phyloP scores from a whole-genome alignment of 2,329 filamentous ascomycete species.

The Microdochium paspali region DNA sequence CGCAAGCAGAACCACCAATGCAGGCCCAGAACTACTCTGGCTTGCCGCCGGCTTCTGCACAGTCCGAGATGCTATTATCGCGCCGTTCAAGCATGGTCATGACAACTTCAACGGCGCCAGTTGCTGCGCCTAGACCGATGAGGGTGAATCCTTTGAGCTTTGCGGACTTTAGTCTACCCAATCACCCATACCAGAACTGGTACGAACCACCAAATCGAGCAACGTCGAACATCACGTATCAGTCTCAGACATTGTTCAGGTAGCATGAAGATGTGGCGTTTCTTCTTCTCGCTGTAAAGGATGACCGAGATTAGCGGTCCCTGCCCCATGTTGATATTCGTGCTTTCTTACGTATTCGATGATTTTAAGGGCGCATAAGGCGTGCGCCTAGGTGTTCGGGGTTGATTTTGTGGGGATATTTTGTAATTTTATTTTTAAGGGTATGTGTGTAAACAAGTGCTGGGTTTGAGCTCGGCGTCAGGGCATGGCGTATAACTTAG shows the following conservation, averaged over 20 bases:
- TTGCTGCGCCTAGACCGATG: conserved; percentile 18
- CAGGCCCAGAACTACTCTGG: not conserved
- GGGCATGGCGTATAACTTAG: too few species aligned
- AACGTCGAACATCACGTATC: not conserved
- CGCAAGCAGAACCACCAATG: not conserved
- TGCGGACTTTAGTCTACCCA: conserved; percentile 68
- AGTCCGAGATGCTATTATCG: not conserved
- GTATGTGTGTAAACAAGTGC: too few species aligned
- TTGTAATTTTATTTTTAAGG: too few species aligned
- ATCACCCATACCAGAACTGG: conserved; percentile 73
- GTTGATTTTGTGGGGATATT: too few species aligned
- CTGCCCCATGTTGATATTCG: too few species aligned
- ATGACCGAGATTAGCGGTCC: not conserved
- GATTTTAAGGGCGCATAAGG: too few species aligned
- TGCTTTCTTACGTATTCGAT: too few species aligned
- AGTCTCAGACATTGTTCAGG: not conserved
- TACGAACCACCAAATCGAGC: conserved; percentile 61
- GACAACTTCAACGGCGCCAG: conserved; percentile 8
- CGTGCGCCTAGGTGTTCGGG: too few species aligned
- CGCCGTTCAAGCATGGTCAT: conserved; percentile 6
- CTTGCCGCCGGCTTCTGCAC: not conserved
- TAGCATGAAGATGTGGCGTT: not conserved
- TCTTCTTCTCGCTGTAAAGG: not conserved
- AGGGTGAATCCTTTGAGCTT: conserved; percentile 61
- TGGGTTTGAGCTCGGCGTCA: too few species aligned